Percentiles rank a stretch among this genome's conserved stretches.
Evolutionary conservation across 2,329 filamentous ascomycete genomes (phyloP).

Genomic region (Cytospora paraplurivora): DNA sequence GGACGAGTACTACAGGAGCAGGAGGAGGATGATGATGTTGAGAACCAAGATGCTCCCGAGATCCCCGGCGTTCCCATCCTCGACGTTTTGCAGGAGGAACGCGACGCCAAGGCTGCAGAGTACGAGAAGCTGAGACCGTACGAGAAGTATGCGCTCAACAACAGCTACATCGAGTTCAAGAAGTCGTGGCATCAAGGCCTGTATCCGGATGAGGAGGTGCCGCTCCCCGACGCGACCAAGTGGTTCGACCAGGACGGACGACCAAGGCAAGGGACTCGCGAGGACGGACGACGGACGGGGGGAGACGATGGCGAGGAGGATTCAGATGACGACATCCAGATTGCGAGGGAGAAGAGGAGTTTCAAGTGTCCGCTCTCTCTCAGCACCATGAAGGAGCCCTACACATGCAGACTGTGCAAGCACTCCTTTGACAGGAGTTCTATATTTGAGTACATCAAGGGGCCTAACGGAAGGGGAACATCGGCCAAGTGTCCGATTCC

Average conservation of each 20-base stretch:
- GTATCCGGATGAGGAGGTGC: conserved; percentile 51
- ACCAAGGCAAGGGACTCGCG: conserved; percentile 34
- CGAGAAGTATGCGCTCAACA: conserved; percentile 56
- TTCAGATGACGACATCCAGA: conserved; percentile 66
- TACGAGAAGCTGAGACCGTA: conserved; percentile 47
- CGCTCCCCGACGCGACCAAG: conserved; percentile 53
- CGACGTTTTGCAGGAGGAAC: conserved; percentile 39
- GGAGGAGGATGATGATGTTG: conserved; percentile 33
- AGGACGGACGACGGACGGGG: conserved; percentile 21
- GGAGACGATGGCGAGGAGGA: conserved; percentile 41
- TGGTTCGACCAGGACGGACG: conserved; percentile 56
- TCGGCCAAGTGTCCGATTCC: conserved; percentile 62
- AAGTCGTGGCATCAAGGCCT: conserved; percentile 58
- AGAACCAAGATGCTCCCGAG: conserved; percentile 24
- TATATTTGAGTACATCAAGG: conserved; percentile 56
- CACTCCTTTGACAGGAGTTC: conserved; percentile 71
- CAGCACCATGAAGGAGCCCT: conserved; percentile 64
- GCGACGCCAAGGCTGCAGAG: conserved; percentile 42
- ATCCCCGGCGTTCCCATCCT: conserved; percentile 24
- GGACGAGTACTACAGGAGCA: conserved; percentile 33
- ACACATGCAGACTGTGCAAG: conserved; percentile 66
- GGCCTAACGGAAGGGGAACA: conserved; percentile 29
- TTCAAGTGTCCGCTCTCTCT: conserved; percentile 72
- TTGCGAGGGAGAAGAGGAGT: conserved; percentile 64
- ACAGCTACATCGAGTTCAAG: conserved; percentile 63